phyloP scores from a whole-genome alignment of 768 basidiomycete genomes.

The Leccinellum luteum region DNA sequence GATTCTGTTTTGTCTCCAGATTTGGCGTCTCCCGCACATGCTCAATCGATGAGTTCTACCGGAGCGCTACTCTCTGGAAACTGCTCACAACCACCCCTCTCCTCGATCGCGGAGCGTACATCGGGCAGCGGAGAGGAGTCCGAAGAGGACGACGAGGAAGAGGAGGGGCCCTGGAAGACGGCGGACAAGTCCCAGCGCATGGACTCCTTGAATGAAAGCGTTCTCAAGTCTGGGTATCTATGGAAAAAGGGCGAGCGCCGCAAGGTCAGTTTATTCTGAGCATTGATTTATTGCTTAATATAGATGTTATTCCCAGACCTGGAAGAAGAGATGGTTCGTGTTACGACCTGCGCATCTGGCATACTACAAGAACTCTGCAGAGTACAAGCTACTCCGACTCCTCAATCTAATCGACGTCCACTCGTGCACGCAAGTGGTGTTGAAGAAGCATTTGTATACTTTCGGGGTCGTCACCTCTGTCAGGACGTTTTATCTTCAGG shows the following conservation, averaged over 20 bases:
- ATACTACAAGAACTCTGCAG: constrained; percentile 94
- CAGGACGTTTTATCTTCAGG: constrained; percentile 90
- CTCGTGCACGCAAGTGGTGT: constrained; percentile 78
- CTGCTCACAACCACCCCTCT: constrained; percentile 51
- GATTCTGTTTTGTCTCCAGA: constrained; percentile 68
- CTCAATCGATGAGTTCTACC: constrained; percentile 34
- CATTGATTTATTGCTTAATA: not conserved
- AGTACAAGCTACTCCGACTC: constrained; percentile 88
- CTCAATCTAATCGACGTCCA: constrained; percentile 88
- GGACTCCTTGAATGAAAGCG: constrained; percentile 59
- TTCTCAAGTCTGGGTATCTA: constrained; percentile 90
- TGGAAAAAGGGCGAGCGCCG: constrained; percentile 98
- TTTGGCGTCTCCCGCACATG: constrained; percentile 36
- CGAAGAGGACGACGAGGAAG: constrained; percentile 71
- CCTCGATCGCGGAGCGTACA: constrained; percentile 75
- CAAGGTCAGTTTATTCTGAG: constrained; percentile 60
- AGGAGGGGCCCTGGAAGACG: constrained; percentile 63
- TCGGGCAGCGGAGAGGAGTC: constrained; percentile 73
- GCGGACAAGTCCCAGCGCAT: constrained; percentile 42
- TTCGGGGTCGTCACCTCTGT: constrained; percentile 90
- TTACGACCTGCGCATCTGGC: constrained; percentile 88
- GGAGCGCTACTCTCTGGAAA: constrained; percentile 30
- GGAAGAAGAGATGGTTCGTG: constrained; percentile 99
- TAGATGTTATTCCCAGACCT: constrained; percentile 55
- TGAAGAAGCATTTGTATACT: constrained; percentile 87